phyloP scores from a whole-genome alignment of 345 rosid species.

The Ceriops tagal region DNA sequence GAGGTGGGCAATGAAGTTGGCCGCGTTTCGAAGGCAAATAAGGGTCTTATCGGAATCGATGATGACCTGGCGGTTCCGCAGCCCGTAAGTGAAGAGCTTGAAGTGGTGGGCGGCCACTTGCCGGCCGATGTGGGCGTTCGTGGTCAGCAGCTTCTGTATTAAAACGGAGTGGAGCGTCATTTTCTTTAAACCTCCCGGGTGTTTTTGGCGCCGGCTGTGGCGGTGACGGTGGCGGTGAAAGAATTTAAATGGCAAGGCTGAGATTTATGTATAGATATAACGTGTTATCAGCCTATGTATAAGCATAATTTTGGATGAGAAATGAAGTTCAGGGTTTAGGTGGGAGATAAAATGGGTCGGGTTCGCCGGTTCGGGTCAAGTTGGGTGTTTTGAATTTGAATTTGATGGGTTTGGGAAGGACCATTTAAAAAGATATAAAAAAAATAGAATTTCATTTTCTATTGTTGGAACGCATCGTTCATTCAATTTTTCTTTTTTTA shows the following conservation, averaged over 20 bases:
- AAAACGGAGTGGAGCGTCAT: conserved; percentile 86
- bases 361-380: neutral
- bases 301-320: too few relatives aligned
- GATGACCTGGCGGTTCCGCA: conserved; percentile 57
- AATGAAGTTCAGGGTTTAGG: too few relatives aligned
- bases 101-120: conserved; percentile 74
- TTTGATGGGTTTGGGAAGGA: too few relatives aligned
- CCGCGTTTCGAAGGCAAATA: conserved; percentile 83
- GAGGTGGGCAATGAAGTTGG: conserved; percentile 63
- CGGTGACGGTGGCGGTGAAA: neutral
- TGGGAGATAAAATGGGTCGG: neutral
- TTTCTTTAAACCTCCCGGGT: neutral
- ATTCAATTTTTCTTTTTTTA: too few relatives aligned
- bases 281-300: too few relatives aligned
- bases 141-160: conserved; percentile 82
- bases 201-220: neutral
- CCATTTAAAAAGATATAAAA: too few relatives aligned
- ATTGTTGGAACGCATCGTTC: too few relatives aligned
- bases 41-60: conserved; percentile 89
- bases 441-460: too few relatives aligned
- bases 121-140: conserved; percentile 81
- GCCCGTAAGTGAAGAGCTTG: conserved; percentile 72
- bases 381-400: too few relatives aligned
- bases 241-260: neutral
- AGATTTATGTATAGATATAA: neutral